Evolutionary conservation across 2,329 filamentous ascomycete species (phyloP), one percentile per base, ranked within the genome.

Genomic region (Zymoseptoria ardabiliae): DNA sequence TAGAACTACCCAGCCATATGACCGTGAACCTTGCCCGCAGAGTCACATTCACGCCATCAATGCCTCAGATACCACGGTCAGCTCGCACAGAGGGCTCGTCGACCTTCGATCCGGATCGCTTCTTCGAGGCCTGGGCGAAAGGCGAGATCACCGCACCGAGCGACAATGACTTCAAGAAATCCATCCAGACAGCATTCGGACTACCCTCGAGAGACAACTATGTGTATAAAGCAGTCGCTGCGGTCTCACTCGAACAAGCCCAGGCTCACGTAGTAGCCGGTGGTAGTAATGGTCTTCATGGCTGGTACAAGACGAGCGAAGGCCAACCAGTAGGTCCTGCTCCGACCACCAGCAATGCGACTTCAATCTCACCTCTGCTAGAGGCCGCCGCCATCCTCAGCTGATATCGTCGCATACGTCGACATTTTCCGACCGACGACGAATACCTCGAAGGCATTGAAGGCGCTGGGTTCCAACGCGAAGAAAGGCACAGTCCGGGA

Each of bases 341-440:
- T 53, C 51, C 20, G 10, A 28, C 20, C 20, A n/a, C 10, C 22
- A n/a, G 21, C 22, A 22, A 53, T 9, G 25, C n/a, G 22, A 53
- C n/a, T 25, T 53, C 8, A 22, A 25, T 28, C 22, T 53, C 22
- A 28, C 51, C 51, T 23, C 22, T 28, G 28, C 22, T 25, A 75
- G 69, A 70, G 69, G 58, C 61, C 64, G 7, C 75, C 81, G 6
- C 85, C 85, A 6, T 76, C 81, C 1, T 73, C 73, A 51, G 65
- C 79, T 57, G 88, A 91, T 67, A 81, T 87, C 58, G 78, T 81
- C 50, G 82, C 87, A 19, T 91, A 91, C 76, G 81, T 83, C 45
- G 77, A 81, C 53, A 79, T 91, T 68, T 91, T 90, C 77, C 77
- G 77, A 30, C 80, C 87, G 1, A 75, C 79, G 1, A 85, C 84